phyloP scores from a whole-genome alignment of 345 rosid species.

The Excoecaria agallocha region DNA sequence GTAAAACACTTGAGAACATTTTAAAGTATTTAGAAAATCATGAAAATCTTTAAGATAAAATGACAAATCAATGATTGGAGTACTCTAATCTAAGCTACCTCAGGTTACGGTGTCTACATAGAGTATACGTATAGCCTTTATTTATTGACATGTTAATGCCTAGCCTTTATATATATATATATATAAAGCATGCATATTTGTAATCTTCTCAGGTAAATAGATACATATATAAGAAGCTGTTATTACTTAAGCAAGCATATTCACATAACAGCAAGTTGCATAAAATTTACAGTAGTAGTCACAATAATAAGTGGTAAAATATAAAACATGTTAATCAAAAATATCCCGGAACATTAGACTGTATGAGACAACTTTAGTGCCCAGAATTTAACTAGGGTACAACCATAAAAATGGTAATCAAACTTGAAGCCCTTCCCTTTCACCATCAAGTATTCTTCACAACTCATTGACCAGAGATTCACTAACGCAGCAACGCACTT shows the following conservation, averaged over 20 bases:
- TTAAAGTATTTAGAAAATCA: too few species aligned
- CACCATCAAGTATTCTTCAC: background rate
- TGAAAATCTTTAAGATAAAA: too few species aligned
- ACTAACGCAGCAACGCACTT: background rate
- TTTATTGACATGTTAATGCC: too few species aligned
- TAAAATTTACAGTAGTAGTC: too few species aligned
- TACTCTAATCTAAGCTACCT: too few species aligned
- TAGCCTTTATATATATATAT: too few species aligned
- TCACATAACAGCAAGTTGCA: background rate
- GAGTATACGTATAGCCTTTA: too few species aligned
- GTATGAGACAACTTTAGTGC: background rate
- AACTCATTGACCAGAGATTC: background rate
- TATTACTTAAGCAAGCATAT: background rate
- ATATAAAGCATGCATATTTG: too few species aligned
- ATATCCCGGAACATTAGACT: background rate
- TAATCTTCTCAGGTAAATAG: too few species aligned
- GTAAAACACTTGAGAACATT: too few species aligned
- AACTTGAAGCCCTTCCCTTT: background rate
- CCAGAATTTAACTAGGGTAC: background rate
- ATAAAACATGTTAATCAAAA: background rate
- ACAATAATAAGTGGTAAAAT: background rate
- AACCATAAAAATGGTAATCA: background rate
- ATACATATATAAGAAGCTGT: background rate
- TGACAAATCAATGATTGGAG: too few species aligned
- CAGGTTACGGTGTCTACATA: too few species aligned